Conservation (phyloP, 1,284 basidiomycete species). For the Cryptococcus deneoformans region DNA sequence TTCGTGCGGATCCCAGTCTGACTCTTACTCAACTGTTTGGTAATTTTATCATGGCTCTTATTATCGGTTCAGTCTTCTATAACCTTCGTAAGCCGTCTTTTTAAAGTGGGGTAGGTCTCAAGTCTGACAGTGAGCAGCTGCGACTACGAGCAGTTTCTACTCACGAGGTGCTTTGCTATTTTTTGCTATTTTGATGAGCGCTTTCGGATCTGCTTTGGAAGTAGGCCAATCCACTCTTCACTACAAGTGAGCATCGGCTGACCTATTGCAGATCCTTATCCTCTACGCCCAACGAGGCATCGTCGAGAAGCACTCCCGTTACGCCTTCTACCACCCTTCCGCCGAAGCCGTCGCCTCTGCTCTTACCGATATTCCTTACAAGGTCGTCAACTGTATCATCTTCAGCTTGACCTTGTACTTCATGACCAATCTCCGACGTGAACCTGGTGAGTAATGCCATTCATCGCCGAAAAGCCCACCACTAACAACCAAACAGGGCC, state of each 20-base stretch:
- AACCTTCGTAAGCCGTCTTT: slow-evolving; percentile 35
- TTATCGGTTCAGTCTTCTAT: slow-evolving; percentile 49
- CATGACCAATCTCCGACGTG: slow-evolving; percentile 47
- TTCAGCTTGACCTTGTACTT: slow-evolving; percentile 50
- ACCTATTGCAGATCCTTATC: slow-evolving; percentile 40
- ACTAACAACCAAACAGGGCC: not conserved
- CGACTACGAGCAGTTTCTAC: not conserved
- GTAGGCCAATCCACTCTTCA: not conserved
- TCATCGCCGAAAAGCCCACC: not conserved
- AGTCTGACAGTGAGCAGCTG: too few relatives aligned
- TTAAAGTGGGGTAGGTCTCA: too few relatives aligned
- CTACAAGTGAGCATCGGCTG: not conserved
- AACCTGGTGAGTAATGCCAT: slow-evolving; percentile 22
- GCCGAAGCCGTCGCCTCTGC: slow-evolving; percentile 51
- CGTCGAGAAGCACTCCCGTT: slow-evolving; percentile 50
- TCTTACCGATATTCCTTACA: slow-evolving; percentile 53
- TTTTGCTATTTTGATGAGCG: slow-evolving; percentile 40
- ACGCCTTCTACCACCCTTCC: slow-evolving; percentile 52
- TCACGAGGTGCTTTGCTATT: slow-evolving; percentile 50
- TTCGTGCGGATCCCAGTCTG: slow-evolving; percentile 47
- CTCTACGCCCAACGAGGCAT: slow-evolving; percentile 51
- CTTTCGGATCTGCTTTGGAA: slow-evolving; percentile 29
- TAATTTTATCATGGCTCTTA: slow-evolving; percentile 47
- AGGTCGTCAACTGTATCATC: slow-evolving; percentile 44
- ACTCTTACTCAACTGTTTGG: slow-evolving; percentile 48